phyloP scores from a whole-genome alignment of 2,329 filamentous ascomycete genomes.

The Teratosphaeria viscida region DNA sequence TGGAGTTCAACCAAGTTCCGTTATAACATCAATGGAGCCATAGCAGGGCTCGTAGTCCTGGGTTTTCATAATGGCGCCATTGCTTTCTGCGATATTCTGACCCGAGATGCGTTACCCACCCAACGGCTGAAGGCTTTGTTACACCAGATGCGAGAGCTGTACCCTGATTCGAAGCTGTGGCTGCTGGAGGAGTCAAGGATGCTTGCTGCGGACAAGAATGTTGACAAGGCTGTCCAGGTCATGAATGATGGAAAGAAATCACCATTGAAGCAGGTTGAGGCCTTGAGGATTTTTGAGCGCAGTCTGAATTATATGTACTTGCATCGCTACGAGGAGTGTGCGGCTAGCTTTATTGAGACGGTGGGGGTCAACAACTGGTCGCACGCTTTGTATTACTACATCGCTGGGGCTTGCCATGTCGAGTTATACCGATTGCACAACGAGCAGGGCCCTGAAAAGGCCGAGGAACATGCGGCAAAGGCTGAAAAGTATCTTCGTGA shows the following conservation, averaged over 20 bases:
- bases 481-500: constrained; percentile 62
- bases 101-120: constrained; percentile 56
- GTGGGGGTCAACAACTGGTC: constrained; percentile 84
- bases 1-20: constrained; percentile 77
- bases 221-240: constrained; percentile 58
- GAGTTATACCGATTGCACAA: constrained; percentile 64
- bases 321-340: constrained; percentile 65
- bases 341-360: constrained; percentile 59
- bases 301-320: constrained; percentile 68
- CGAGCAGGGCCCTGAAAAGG: constrained; percentile 35
- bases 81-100: constrained; percentile 79
- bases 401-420: constrained; percentile 67
- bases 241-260: constrained; percentile 21
- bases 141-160: constrained; percentile 61
- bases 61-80: constrained; percentile 83
- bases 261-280: constrained; percentile 79
- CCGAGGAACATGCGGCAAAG: constrained; percentile 31
- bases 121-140: constrained; percentile 59
- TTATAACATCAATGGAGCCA: constrained; percentile 81
- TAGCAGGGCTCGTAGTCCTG: constrained; percentile 70
- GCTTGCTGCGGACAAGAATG: constrained; percentile 53
- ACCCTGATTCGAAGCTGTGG: constrained; percentile 79
- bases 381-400: constrained; percentile 79
- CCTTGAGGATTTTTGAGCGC: constrained; percentile 75
- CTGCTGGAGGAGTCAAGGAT: constrained; percentile 77